phyloP scores from a whole-genome alignment of 2,329 filamentous ascomycete genomes.

The Drechslerella dactyloides region DNA sequence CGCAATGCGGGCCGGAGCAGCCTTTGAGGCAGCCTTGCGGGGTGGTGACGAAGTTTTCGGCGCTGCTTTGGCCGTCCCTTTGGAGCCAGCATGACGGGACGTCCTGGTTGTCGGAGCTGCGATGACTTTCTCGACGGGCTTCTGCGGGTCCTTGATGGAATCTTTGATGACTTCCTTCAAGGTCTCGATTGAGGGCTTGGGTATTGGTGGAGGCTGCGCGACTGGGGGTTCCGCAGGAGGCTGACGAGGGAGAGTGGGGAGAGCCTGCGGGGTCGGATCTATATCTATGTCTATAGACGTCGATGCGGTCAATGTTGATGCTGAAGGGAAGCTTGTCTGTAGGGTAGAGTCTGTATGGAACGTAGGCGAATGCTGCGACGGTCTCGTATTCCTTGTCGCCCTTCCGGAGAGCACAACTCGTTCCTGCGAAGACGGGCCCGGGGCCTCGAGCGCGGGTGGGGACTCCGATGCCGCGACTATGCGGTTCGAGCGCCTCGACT shows the following conservation, averaged over 20 bases:
- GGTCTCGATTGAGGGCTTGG: conserved; percentile 36
- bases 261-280: not conserved
- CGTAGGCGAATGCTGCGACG: conserved; percentile 29
- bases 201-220: conserved; percentile 10
- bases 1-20: conserved; percentile 1
- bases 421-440: not conserved
- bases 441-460: conserved; percentile 15
- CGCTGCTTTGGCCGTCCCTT: not conserved
- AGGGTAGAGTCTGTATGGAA: conserved; percentile 11
- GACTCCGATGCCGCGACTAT: not conserved
- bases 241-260: not conserved
- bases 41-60: conserved; percentile 20
- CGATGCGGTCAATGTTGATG: conserved; percentile 7
- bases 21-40: conserved; percentile 11
- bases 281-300: not conserved
- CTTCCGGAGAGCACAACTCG: conserved; percentile 30
- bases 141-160: conserved; percentile 16
- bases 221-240: conserved; percentile 3
- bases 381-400: conserved; percentile 25
- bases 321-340: not conserved
- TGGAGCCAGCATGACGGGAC: conserved; percentile 19
- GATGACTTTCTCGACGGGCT: conserved; percentile 20
- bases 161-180: conserved; percentile 38
- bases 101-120: conserved; percentile 22
- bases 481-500: conserved; percentile 39